Evolutionary conservation across 805 yeast species (phyloP).

Genomic region (Candida oleophila): DNA sequence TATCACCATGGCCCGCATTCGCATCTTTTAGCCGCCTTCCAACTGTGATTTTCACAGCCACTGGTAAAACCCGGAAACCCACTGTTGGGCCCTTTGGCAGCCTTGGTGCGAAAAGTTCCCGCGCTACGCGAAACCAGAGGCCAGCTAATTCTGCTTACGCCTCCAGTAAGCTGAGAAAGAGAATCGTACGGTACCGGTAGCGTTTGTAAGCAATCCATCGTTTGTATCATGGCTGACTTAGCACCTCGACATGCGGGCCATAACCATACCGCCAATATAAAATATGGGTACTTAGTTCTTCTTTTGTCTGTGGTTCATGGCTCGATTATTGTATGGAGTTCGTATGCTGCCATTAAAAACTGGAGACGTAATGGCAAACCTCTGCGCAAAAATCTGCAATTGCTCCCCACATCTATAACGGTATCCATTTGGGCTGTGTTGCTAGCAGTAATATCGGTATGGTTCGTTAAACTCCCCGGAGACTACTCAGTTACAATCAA

Average conservation of each 20-base stretch:
- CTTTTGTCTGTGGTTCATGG: conserved; percentile 42
- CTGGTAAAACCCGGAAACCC: too few relatives aligned
- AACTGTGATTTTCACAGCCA: too few relatives aligned
- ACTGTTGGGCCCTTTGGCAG: too few relatives aligned
- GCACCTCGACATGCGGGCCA: conserved; percentile 44
- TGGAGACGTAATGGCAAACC: conserved; percentile 36
- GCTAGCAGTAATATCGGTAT: conserved; percentile 25
- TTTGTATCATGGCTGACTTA: not conserved
- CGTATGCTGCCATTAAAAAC: conserved; percentile 27
- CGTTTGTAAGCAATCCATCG: too few relatives aligned
- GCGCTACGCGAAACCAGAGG: not conserved
- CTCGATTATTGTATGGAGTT: conserved; percentile 27
- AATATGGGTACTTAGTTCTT: conserved; percentile 58
- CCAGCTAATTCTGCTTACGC: not conserved
- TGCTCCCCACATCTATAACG: conserved; percentile 31
- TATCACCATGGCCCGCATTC: too few relatives aligned
- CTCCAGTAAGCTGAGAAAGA: not conserved
- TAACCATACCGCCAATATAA: conserved; percentile 55
- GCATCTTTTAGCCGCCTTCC: too few relatives aligned
- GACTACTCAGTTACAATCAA: conserved; percentile 41
- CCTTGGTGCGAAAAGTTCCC: too few relatives aligned
- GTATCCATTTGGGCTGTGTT: conserved; percentile 34
- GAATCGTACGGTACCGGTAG: too few relatives aligned
- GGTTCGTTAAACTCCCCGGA: conserved; percentile 32
- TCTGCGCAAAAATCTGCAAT: not conserved